A percentile compares a stretch with the other conserved stretches of the same genome.
Evolutionary conservation across 202 grass and related monocot genomes (phyloP).

Genomic region (Tripidium arundinaceum): DNA sequence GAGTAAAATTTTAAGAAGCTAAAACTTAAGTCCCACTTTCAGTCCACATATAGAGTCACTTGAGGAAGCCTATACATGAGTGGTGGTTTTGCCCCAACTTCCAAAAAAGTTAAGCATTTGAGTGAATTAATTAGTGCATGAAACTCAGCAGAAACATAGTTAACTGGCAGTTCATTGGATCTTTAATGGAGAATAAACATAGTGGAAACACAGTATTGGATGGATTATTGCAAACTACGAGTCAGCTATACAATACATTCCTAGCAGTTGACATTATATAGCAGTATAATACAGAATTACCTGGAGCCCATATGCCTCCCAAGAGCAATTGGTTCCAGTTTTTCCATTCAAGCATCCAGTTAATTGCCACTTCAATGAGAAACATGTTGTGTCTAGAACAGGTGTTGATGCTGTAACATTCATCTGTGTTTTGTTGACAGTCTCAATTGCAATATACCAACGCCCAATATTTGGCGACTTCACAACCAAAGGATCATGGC

Average conservation of each 20-base stretch:
- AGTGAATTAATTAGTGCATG: not conserved
- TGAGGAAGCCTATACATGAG: not conserved
- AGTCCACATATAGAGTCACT: not conserved
- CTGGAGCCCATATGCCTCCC: constrained; percentile 68
- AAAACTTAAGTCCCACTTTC: not conserved
- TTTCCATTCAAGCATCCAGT: constrained; percentile 69
- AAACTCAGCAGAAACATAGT: not conserved
- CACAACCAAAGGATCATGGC: constrained; percentile 60
- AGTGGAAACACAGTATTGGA: not conserved
- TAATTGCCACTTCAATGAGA: constrained; percentile 81
- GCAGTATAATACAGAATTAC: constrained; percentile 31
- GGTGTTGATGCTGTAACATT: constrained; percentile 45
- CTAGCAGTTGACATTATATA: not conserved
- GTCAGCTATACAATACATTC: not conserved
- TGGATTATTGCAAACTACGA: not conserved
- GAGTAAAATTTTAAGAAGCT: not conserved
- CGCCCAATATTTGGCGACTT: constrained; percentile 81
- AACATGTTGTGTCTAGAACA: constrained; percentile 46
- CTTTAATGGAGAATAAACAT: not conserved
- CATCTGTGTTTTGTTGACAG: constrained; percentile 48
- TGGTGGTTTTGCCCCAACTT: no score
- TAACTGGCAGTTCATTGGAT: not conserved
- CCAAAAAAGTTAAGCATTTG: not conserved
- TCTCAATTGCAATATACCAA: constrained; percentile 84
- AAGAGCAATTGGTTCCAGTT: constrained; percentile 74